phyloP scores from a whole-genome alignment of 169 alveolate species.

The Miamiensis avidus region DNA sequence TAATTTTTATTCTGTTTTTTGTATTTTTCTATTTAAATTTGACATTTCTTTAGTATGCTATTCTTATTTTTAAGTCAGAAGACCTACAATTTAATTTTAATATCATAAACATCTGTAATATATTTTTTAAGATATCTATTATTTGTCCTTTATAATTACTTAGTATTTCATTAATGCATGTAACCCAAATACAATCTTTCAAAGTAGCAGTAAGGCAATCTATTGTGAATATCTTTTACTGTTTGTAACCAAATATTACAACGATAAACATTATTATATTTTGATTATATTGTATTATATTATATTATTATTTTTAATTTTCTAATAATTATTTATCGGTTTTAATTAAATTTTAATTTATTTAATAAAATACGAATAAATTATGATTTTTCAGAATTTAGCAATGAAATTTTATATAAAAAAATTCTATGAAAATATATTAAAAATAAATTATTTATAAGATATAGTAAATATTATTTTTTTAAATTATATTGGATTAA shows the following conservation, averaged over 20 bases:
- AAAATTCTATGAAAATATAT: too few species aligned
- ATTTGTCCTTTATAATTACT: constrained; percentile 20
- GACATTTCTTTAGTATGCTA: constrained; percentile 35
- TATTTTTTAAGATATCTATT: too few species aligned
- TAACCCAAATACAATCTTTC: constrained; percentile 44
- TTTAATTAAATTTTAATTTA: constrained; percentile 1
- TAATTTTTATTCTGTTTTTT: constrained; percentile 22
- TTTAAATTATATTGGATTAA: too few species aligned
- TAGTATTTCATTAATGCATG: constrained; percentile 31
- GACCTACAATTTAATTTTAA: not conserved
- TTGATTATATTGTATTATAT: not conserved
- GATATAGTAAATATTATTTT: too few species aligned
- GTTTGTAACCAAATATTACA: constrained; percentile 45
- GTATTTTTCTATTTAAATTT: constrained; percentile 10
- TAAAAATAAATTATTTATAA: too few species aligned
- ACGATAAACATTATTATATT: constrained; percentile 34
- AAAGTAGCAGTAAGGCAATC: constrained; percentile 36
- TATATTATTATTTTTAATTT: not conserved
- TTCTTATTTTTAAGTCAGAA: too few species aligned
- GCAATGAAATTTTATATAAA: too few species aligned
- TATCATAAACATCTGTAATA: too few species aligned
- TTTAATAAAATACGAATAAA: too few species aligned
- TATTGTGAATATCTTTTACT: constrained; percentile 40
- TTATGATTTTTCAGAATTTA: too few species aligned
- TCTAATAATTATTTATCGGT: not conserved